Base-by-base conservation (phyloP, 371 early-diverging fungal genomes). In the Rhizopus stolonifer region DNA sequence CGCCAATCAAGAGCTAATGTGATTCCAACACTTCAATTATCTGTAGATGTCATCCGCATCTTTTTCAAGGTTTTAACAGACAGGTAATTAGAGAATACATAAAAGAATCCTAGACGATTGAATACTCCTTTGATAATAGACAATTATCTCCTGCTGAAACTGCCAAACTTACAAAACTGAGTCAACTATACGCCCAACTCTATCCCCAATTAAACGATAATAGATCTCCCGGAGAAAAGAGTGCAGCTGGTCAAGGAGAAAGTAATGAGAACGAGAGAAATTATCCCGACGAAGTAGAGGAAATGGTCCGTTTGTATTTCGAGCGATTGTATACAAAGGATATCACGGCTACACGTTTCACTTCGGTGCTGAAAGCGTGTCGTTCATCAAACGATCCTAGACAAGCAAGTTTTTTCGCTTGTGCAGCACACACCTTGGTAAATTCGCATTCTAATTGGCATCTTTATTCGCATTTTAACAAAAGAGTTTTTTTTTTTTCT, bases 371-470 rank as follows among this genome's bases (percentile, higher is more conserved):
- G 26, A 81, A 81, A 49, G 72, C 76, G 13, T 89, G 89, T 58
- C 88, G 88, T 50, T 76, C 79, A 17, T 90, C 93, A 5, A 54
- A 75, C 8, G 82, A 80, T 49, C 74, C 64, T 25, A 67, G 86
- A 24, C 90, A 92, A 52, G 80, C 79, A 45, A 84, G 91, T 24
- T 79, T 89, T 23, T 93, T 84, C 64, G 79, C 81, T 33, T 91
- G 89, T 66, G 90, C 92, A 72, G 80, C 90, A 13, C 87, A 89
- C 55, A 88, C 86, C 34, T 74, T 93, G 56, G 76, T 72, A 72
- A 61, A 60, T 29, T 26, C n/a, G n/a, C n/a, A n/a, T n/a, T n/a
- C n/a, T n/a, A n/a, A n/a, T n/a, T n/a, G n/a, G 11, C 34, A 14
- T 23, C 8, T 29, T 17, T 31, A 17, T 22, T 18, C 6, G 6